Conservation (phyloP, 2,329 filamentous ascomycete genomes). For the Aaosphaeria pasadenensis region DNA sequence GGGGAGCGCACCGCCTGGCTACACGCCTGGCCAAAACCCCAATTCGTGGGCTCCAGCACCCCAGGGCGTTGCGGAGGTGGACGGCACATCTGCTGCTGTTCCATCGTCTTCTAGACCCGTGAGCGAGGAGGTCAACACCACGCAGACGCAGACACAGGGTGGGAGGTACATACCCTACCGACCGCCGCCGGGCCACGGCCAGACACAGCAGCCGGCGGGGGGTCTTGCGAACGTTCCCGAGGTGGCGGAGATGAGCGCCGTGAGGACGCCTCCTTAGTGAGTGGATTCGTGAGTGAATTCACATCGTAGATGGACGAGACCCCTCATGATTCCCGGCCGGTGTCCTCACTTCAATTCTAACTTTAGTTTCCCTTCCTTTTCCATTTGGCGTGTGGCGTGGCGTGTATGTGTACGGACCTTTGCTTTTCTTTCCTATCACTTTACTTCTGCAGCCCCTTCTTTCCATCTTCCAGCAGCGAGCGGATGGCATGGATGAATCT, state of each 20-base stretch:
- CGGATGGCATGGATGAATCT: too few species aligned
- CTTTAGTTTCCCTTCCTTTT: too few species aligned
- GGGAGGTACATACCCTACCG: constrained; percentile 23
- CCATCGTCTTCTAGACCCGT: neutral
- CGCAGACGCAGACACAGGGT: constrained; percentile 4
- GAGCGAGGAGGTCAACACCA: neutral
- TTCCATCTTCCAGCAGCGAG: too few species aligned
- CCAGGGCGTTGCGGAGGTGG: constrained; percentile 1
- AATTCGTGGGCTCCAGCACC: constrained; percentile 5
- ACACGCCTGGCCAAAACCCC: constrained; percentile 21
- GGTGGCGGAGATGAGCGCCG: constrained; percentile 10
- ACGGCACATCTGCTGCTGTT: constrained; percentile 10
- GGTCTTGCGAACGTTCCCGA: constrained; percentile 9
- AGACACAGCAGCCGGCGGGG: neutral
- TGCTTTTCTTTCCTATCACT: too few species aligned
- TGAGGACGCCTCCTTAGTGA: constrained; percentile 3
- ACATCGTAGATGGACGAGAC: too few species aligned
- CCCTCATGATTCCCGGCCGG: too few species aligned
- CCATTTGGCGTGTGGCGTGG: too few species aligned
- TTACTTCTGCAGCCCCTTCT: too few species aligned
- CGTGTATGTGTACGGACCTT: too few species aligned
- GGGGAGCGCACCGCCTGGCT: constrained; percentile 27
- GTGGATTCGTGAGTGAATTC: neutral
- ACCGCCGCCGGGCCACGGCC: constrained; percentile 10
- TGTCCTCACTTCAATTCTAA: too few species aligned